Base-by-base conservation (phyloP, 192 early-diverging fungal genomes). In the Podila clonocystis region DNA sequence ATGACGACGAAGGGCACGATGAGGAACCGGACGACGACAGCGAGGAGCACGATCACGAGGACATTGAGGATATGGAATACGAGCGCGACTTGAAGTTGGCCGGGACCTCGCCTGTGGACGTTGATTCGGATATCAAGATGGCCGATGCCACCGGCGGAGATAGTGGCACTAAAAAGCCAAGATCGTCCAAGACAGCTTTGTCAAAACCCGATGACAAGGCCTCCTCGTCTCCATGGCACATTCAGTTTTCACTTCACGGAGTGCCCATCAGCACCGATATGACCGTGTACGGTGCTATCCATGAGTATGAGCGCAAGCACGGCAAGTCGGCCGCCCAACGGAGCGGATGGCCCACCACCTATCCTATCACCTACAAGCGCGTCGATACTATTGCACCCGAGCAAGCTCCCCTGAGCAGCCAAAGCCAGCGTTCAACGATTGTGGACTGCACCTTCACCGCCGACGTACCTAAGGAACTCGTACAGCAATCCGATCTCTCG, bases 211-310 rank as follows among this genome's bases (percentile, higher is more conserved):
- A 48, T 13, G 26, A 31, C 20, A 61, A 63, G 13, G 30, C 50
- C 1, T 48, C 65, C 3, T 45, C 67, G 3, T 57, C 65, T 1
- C 31, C 76, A 19, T 93, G 88, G 85, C 74, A 84, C 24, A 87
- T 95, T 57, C 76, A 86, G 55, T 94, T 95, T 63, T 84, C 79
- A 0, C 64, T 93, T 63, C 87, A 82, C 30, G 88, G 83, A 28
- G 55, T 64, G 5, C 85, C 79, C 0, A 74, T 89, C 55, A 73
- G 36, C 41, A 83, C 70, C 1, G 90, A 93, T 55, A 83, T 67
- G 41, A 93, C 92, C 5, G 87, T 95, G 0, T 94, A 93, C 83
- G 91, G 88, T 24, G 90, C 92, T 41, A 74, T 93, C 30, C 92
- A 90, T 64, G 68, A 80, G 29, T 74, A 86, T 63, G 91, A 93